Percentiles rank a stretch among this genome's conserved stretches.
Conservation (phyloP, 805 yeast species). For the Candida railenensis region DNA sequence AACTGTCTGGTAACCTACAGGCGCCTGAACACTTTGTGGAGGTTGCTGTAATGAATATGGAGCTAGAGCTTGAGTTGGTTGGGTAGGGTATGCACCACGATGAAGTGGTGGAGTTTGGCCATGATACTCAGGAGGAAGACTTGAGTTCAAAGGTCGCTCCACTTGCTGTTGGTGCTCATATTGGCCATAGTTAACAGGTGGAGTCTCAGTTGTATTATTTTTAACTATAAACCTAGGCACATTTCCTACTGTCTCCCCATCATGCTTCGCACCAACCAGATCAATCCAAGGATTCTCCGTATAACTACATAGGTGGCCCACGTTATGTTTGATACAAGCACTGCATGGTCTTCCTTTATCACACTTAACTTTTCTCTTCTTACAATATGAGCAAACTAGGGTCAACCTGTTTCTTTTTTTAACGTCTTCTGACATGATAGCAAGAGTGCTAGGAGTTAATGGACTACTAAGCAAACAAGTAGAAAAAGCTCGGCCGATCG, state of each 20-base stretch:
- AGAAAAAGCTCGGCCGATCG: not conserved
- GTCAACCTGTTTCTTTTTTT: conserved; percentile 27
- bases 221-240: conserved; percentile 1
- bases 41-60: no score
- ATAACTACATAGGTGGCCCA: conserved; percentile 22
- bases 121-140: not conserved
- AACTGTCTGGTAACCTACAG: not conserved
- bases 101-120: not conserved
- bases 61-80: no score
- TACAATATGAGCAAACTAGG: conserved; percentile 35
- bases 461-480: not conserved
- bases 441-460: no score
- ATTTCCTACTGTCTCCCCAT: not conserved
- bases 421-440: not conserved
- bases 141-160: not conserved
- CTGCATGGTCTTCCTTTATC: conserved; percentile 36
- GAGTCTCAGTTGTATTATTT: not conserved
- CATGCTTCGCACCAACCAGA: not conserved
- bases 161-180: not conserved
- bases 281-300: conserved; percentile 15
- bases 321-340: conserved; percentile 27
- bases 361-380: conserved; percentile 36
- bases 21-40: not conserved
- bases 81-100: no score
- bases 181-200: not conserved